Conservation (phyloP, 495 filamentous ascomycete genomes). For the Neurospora tetraspora region DNA sequence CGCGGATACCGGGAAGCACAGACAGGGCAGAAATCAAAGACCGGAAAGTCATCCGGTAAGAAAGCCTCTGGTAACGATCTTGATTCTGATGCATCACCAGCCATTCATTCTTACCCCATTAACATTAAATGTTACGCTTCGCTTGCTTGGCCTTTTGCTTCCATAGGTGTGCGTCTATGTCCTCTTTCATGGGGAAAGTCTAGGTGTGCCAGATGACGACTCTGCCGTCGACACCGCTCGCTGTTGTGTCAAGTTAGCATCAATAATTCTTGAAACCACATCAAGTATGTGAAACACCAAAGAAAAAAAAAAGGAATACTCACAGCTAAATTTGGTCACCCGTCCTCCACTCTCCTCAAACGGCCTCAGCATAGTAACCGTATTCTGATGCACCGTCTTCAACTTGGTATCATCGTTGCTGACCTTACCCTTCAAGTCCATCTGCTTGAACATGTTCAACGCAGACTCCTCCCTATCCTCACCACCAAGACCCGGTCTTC, state of each 20-base stretch:
- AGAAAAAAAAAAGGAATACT: constrained; percentile 28
- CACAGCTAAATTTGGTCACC: constrained; percentile 81
- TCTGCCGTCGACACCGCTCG: constrained; percentile 89
- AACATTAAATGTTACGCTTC: background rate
- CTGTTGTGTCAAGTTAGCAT: constrained; percentile 41
- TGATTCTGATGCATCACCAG: background rate
- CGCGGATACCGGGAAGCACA: background rate
- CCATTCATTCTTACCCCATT: background rate
- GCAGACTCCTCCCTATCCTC: constrained; percentile 56
- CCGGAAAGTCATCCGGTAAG: background rate
- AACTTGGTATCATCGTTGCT: constrained; percentile 76
- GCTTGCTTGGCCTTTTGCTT: background rate
- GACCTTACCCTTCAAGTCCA: constrained; percentile 91
- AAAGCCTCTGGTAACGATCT: background rate
- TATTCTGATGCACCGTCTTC: constrained; percentile 96
- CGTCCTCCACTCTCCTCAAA: constrained; percentile 56
- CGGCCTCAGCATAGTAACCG: constrained; percentile 69
- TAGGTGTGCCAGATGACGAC: constrained; percentile 66
- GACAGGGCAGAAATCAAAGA: background rate
- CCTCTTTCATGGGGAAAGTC: constrained; percentile 7
- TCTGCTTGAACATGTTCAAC: constrained; percentile 98
- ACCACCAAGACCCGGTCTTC: constrained; percentile 24
- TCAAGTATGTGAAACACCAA: background rate
- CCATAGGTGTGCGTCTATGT: background rate
- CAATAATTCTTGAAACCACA: background rate